phyloP scores from a whole-genome alignment of 108 stramenopile species.

The Stephanodiscus minutulus region DNA sequence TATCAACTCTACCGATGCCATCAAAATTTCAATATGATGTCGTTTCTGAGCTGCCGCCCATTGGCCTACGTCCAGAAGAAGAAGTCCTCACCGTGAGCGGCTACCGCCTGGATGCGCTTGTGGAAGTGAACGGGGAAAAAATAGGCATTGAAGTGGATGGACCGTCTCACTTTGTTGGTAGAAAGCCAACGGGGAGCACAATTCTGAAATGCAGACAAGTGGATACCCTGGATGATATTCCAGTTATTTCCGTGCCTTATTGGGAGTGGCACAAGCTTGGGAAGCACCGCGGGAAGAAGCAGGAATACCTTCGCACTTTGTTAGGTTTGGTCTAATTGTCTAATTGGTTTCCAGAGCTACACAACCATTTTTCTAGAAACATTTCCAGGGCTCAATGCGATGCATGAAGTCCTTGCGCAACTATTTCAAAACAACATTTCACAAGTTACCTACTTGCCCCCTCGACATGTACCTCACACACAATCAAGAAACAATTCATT shows the following conservation, averaged over 20 bases:
- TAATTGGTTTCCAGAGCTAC: too few species aligned
- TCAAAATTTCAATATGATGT: slow-evolving; percentile 23
- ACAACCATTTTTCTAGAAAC: too few species aligned
- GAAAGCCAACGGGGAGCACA: slow-evolving; percentile 9
- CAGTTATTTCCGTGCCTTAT: slow-evolving; percentile 9
- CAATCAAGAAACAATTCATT: too few species aligned
- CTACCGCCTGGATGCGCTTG: slow-evolving; percentile 18
- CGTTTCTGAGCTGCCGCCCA: slow-evolving; percentile 12
- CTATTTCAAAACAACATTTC: too few species aligned
- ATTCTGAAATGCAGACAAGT: slow-evolving; percentile 18
- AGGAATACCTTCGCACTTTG: slow-evolving; percentile 8
- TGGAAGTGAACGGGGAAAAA: slow-evolving; percentile 18
- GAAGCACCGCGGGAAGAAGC: neutral
- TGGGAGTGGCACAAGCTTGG: slow-evolving; percentile 23
- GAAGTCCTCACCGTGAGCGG: slow-evolving; percentile 7
- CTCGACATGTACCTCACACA: too few species aligned
- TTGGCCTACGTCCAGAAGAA: slow-evolving; percentile 11
- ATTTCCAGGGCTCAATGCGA: too few species aligned
- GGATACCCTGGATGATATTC: neutral
- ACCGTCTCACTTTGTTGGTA: slow-evolving; percentile 30
- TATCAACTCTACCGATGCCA: neutral
- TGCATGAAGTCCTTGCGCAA: too few species aligned
- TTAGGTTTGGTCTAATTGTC: slow-evolving; percentile 1
- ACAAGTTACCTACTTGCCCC: too few species aligned
- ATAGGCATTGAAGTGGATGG: slow-evolving; percentile 41